Percentiles rank a stretch among this genome's conserved stretches.
phyloP scores from a whole-genome alignment of 768 basidiomycete genomes.

The Pisolithus microcarpus region DNA sequence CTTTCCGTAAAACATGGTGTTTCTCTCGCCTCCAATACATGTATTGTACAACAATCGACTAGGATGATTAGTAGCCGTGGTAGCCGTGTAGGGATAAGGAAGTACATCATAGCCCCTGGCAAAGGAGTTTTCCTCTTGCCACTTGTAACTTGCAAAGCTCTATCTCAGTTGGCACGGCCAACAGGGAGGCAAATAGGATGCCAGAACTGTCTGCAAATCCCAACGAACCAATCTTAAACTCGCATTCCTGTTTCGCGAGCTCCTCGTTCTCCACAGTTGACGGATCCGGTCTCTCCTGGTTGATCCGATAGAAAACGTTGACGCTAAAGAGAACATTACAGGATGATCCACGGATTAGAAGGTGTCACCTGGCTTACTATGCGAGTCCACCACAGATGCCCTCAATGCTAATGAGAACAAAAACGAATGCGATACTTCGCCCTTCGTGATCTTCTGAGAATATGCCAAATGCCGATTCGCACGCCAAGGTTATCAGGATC shows the following conservation, averaged over 20 bases:
- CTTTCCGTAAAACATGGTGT: neutral
- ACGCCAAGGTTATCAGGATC: slow-evolving; percentile 55
- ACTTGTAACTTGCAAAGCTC: slow-evolving; percentile 70
- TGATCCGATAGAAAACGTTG: slow-evolving; percentile 79
- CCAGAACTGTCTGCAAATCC: slow-evolving; percentile 81
- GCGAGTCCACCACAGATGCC: slow-evolving; percentile 90
- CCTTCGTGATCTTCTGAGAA: slow-evolving; percentile 41
- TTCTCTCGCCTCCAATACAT: neutral
- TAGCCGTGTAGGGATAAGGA: neutral
- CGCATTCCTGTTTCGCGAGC: slow-evolving; percentile 65
- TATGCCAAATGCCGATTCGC: slow-evolving; percentile 65
- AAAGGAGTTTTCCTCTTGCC: slow-evolving; percentile 60
- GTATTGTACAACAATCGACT: neutral
- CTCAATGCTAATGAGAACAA: slow-evolving; percentile 76
- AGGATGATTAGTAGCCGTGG: neutral
- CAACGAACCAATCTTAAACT: slow-evolving; percentile 87
- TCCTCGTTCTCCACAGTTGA: slow-evolving; percentile 44
- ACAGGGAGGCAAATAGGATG: slow-evolving; percentile 39
- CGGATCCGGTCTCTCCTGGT: slow-evolving; percentile 57
- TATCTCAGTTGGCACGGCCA: slow-evolving; percentile 50
- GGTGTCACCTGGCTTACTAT: slow-evolving; percentile 52
- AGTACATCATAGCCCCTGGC: slow-evolving; percentile 45
- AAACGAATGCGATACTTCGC: slow-evolving; percentile 55
- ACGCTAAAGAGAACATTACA: slow-evolving; percentile 46
- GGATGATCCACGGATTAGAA: slow-evolving; percentile 2